Conservation (phyloP, 2,329 filamentous ascomycete species). For the Knoxdaviesia proteae region DNA sequence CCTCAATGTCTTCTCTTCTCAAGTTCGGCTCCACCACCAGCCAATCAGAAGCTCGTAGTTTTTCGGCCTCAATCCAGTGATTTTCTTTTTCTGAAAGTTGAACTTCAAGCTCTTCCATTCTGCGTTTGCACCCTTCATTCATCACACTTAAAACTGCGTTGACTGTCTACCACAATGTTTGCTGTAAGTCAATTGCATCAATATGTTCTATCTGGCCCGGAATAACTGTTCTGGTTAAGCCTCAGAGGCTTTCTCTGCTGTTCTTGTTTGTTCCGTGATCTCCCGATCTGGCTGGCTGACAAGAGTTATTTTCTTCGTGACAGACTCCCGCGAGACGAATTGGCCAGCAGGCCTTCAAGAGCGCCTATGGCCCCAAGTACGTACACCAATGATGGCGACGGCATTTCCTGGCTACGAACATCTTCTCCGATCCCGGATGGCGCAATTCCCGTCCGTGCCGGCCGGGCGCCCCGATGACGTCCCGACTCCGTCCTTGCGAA, state of each 20-base stretch:
- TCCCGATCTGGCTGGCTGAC: neutral
- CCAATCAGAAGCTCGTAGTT: neutral
- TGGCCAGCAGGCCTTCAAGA: constrained; percentile 25
- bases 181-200: constrained; percentile 1
- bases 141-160: neutral
- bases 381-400: constrained; percentile 5
- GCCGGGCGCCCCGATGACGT: no score
- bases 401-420: neutral
- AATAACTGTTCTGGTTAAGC: no score
- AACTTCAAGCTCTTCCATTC: neutral
- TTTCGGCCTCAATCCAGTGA: neutral
- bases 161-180: constrained; percentile 1
- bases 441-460: neutral
- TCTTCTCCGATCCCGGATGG: neutral
- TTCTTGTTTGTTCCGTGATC: neutral
- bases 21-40: constrained; percentile 1
- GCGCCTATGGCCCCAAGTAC: constrained; percentile 46
- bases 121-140: neutral
- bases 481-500: no score
- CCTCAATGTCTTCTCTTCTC: neutral
- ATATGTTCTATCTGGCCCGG: no score
- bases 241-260: no score
- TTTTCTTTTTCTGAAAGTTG: neutral
- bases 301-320: neutral
- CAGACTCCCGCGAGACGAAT: constrained; percentile 17